Base-by-base conservation (phyloP, 306 rosid genomes). In the Rosa persica region DNA sequence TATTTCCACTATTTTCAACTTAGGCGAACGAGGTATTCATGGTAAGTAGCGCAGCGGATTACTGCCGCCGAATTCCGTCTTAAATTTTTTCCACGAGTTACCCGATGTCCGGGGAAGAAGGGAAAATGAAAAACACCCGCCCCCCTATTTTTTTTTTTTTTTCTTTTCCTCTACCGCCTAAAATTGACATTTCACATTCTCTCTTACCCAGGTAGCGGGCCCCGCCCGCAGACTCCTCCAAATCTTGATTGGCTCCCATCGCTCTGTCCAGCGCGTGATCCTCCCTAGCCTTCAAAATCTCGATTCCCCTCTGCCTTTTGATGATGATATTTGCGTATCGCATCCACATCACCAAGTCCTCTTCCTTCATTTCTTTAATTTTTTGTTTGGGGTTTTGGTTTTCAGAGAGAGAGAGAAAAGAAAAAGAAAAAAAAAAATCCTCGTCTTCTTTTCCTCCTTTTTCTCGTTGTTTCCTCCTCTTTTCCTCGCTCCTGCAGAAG, bases 301-400 rank as follows among this genome's bases (percentile, higher is more conserved):
- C n/a, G 86, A 84, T 89, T 87, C 89, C 47, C 88, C 81, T 81
- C 84, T 79, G 17, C 16, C 4, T 82, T 85, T 54, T 7, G 69
- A 15, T 36, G 42, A 65, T 65, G 22, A 6, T 64, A 64, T 60
- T 1, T 8, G 27, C 74, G 22, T 38, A 58, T 42, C 48, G 4
- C 12, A 52, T 34, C 55, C 22, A 39, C 65, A 43, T 49, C 52
- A 34, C 25, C 36, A 10, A 6, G 36, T 51, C 62, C 11, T n/a
- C 55, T 7, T 19, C 64, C 64, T 3, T 34, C 47, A 40, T 38
- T 44, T 23, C 17, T 15, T 81, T 42, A 39, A 58, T 34, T 5
- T 73, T 64, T 38, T 10, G 16, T 27, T 67, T 23, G n/a, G n/a
- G n/a, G n/a, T 0, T 34, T 30, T 30, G 36, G 36, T 23, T 39